Base-by-base conservation (phyloP, 345 rosid genomes). In the Abelmoschus esculentus region DNA sequence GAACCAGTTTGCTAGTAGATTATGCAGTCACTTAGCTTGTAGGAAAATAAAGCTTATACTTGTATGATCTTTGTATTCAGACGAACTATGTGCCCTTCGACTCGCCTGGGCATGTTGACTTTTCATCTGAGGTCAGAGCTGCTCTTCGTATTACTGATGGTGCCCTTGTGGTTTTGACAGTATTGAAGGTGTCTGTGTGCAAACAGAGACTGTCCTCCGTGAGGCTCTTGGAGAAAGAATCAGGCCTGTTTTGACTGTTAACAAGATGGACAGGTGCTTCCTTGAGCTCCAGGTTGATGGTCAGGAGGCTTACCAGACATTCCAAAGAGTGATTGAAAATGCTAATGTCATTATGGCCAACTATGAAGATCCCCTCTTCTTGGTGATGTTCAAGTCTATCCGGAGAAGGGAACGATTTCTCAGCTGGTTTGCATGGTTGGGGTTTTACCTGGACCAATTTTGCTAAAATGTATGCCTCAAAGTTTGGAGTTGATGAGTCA, bases 221-320 rank as follows among this genome's bases (percentile, higher is more conserved):
- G 86, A 85, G 46, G 88, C 88, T 11, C 65, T 85, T 71, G 88
- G 86, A 69, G 88, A 85, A 49, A 85, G 93, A 74, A 85, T 85
- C 40, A 78, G 80, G 79, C 90, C 93, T 62, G 93, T 88, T 9
- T 72, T 88, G 81, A 88, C 90, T 15, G 93, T 88, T 19, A 88
- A 88, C 77, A 88, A 88, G 86, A 88, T 88, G 93, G 90, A 88
- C 76, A 84, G 93, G 74, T 88, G 93, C 71, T 88, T 88, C 85
- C 86, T 88, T 10, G 90, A 88, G 85, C 90, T 88, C 6, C 93
- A 88, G 82, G 90, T 88, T 60, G 90, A 88, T 69, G 93, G 93
- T 5, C 90, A 88, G 79, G 93, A 88, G 81, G 93, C 93, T 8
- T 88, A 83, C 59, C 93, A 88, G 70, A 88, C 84, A 0, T 88